Conservation (phyloP, 331 rosid species). For the Cydonia oblonga region DNA sequence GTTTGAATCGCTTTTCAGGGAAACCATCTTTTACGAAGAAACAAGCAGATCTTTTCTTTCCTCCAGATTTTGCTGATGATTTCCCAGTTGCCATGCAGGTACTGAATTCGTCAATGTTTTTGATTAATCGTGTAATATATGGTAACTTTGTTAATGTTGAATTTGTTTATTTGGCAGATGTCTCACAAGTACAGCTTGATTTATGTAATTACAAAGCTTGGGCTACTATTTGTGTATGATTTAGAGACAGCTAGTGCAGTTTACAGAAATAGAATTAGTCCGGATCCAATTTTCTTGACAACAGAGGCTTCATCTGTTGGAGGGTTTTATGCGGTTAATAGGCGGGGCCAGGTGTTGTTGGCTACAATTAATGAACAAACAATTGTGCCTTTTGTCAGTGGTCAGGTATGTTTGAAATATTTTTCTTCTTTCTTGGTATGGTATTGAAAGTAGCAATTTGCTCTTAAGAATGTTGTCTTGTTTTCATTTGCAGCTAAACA, state of each 20-base stretch:
- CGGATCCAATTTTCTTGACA: constrained; percentile 96
- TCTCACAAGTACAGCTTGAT: constrained; percentile 93
- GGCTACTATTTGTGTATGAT: constrained; percentile 91
- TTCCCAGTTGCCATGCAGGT: constrained; percentile 99
- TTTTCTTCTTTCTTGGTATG: background rate
- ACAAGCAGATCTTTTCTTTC: constrained; percentile 98
- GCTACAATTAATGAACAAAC: constrained; percentile 97
- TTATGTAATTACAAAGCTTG: constrained; percentile 95
- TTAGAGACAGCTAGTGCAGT: constrained; percentile 98
- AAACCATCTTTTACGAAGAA: constrained; percentile 93
- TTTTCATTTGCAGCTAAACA: constrained; percentile 55
- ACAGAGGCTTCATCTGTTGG: constrained; percentile 89
- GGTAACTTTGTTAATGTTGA: constrained; percentile 3
- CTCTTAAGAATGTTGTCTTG: constrained; percentile 6
- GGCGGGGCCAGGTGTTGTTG: constrained; percentile 96
- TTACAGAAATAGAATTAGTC: constrained; percentile 95
- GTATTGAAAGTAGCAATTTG: background rate
- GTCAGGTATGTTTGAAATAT: constrained; percentile 50
- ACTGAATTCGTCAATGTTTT: constrained; percentile 11
- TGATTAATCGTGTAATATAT: constrained; percentile 1
- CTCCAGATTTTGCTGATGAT: constrained; percentile 98
- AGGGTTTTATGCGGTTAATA: constrained; percentile 88
- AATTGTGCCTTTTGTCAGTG: constrained; percentile 86
- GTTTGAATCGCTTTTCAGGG: constrained; percentile 43
- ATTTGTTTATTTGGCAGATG: constrained; percentile 46